phyloP scores from a whole-genome alignment of 1,284 basidiomycete species.

The Golubevia sp. region DNA sequence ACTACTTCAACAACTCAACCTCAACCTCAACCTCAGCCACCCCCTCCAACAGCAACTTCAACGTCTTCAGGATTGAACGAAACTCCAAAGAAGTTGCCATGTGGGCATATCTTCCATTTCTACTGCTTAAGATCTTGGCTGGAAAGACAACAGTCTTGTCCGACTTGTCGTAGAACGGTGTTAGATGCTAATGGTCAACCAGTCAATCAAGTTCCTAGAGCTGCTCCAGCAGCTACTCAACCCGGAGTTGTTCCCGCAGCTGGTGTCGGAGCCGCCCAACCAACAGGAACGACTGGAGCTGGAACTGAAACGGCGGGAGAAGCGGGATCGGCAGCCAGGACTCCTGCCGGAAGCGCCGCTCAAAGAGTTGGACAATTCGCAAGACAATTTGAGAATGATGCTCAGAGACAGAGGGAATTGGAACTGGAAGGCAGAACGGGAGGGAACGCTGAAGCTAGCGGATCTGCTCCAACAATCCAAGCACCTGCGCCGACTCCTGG shows the following conservation, averaged over 20 bases:
- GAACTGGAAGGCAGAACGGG: too few relatives aligned
- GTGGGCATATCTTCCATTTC: conserved; percentile 98
- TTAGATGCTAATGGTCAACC: background rate
- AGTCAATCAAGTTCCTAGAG: background rate
- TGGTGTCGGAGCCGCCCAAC: background rate
- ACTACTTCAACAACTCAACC: conserved; percentile 31
- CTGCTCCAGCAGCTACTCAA: background rate
- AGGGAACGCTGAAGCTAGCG: too few relatives aligned
- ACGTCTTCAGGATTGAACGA: conserved; percentile 68
- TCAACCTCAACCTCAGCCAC: conserved; percentile 6
- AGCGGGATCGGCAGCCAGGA: too few relatives aligned
- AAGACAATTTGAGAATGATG: too few relatives aligned
- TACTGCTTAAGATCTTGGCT: conserved; percentile 96
- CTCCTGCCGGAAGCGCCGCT: too few relatives aligned
- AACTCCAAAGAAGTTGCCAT: conserved; percentile 92
- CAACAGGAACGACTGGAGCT: background rate
- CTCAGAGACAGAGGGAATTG: too few relatives aligned
- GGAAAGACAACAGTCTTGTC: conserved; percentile 88
- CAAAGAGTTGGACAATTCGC: too few relatives aligned
- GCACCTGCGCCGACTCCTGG: too few relatives aligned
- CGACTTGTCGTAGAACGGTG: conserved; percentile 70
- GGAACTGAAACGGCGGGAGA: background rate
- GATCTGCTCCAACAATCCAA: too few relatives aligned
- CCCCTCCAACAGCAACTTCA: conserved; percentile 7
- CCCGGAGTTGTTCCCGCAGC: background rate